phyloP scores from a whole-genome alignment of 331 rosid genomes.

The Cucumis variabilis region DNA sequence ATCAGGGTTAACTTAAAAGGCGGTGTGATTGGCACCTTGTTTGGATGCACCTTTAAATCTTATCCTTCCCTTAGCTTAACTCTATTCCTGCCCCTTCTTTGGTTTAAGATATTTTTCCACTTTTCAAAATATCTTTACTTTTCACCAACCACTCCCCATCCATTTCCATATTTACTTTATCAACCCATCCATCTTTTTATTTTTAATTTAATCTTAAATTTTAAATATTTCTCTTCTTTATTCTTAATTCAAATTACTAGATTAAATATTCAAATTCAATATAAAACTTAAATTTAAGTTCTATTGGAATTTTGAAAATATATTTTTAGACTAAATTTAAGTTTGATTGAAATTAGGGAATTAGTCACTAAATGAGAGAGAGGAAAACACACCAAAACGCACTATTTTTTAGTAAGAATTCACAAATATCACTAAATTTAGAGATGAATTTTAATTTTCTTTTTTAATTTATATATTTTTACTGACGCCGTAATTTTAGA shows the following conservation, averaged over 20 bases:
- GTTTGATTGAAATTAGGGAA: too few species aligned
- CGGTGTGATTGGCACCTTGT: constrained; percentile 24
- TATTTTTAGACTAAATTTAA: too few species aligned
- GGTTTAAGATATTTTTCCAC: background rate
- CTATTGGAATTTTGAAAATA: too few species aligned
- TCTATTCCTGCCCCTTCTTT: background rate
- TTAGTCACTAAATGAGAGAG: too few species aligned
- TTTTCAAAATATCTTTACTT: background rate
- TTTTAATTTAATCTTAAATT: too few species aligned
- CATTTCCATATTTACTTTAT: background rate
- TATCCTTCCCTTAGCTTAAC: background rate
- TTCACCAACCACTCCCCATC: background rate
- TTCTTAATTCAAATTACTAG: too few species aligned
- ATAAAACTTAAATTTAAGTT: too few species aligned
- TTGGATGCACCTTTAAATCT: background rate
- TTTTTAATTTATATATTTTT: too few species aligned
- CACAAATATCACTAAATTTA: background rate
- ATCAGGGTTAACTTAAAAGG: constrained; percentile 32
- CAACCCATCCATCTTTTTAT: background rate
- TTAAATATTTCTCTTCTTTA: too few species aligned
- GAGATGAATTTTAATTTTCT: background rate
- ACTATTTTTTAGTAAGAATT: too few species aligned
- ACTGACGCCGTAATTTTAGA: background rate
- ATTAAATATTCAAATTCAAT: too few species aligned
- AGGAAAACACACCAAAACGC: too few species aligned